Evolutionary conservation across 768 basidiomycete species (phyloP).

Genomic region (Glaciozyma antarctica): DNA sequence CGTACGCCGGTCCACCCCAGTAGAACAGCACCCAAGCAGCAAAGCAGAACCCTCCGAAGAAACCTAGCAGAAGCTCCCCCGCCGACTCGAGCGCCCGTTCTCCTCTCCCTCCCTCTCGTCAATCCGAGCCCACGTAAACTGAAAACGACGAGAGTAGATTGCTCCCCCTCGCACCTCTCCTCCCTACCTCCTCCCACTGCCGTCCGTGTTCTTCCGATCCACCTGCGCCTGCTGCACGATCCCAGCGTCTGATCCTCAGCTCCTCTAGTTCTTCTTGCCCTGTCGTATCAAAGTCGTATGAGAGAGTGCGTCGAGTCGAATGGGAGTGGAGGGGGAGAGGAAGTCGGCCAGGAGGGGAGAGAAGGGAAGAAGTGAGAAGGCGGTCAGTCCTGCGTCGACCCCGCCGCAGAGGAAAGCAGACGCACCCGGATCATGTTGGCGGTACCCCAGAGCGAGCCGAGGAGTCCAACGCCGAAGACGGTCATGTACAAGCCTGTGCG

Average conservation of each 20-base stretch:
- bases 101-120: too few species aligned
- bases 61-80: too few species aligned
- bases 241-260: background rate
- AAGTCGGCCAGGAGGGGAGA: background rate
- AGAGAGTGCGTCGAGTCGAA: background rate
- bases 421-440: constrained; percentile 24
- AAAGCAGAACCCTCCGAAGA: too few species aligned
- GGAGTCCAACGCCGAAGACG: constrained; percentile 22
- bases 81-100: too few species aligned
- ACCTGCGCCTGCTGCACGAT: background rate
- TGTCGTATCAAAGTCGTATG: background rate
- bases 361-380: background rate
- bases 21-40: too few species aligned
- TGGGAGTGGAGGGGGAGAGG: background rate
- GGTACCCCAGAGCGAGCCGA: constrained; percentile 19
- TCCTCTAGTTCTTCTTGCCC: background rate
- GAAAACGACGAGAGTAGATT: too few species aligned
- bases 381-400: background rate
- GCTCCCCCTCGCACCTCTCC: background rate
- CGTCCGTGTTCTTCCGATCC: constrained; percentile 1
- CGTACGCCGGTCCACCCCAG: too few species aligned
- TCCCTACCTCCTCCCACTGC: background rate
- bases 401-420: too few species aligned
- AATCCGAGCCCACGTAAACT: too few species aligned
- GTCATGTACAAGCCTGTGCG: constrained; percentile 17